Evolutionary conservation across 305 asterid species (phyloP).

Genomic region (Fraxinus sp.): DNA sequence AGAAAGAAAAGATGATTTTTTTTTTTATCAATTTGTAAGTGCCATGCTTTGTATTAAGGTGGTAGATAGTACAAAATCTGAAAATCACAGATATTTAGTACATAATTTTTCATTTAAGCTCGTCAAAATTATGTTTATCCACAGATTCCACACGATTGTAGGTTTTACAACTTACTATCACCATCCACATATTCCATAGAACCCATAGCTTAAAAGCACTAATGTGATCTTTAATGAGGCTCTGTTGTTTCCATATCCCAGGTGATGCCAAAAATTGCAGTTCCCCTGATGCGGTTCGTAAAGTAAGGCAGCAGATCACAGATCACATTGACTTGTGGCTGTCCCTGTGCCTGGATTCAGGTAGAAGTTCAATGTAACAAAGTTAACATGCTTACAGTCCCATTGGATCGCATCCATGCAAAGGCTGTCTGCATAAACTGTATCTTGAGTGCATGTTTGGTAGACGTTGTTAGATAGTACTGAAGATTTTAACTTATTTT

Average conservation of each 20-base stretch:
- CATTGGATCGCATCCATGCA: neutral
- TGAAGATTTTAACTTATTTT: neutral
- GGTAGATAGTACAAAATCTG: neutral
- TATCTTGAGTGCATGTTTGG: neutral
- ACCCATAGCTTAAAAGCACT: neutral
- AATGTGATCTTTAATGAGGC: neutral
- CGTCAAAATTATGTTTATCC: neutral
- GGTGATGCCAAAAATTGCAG: conserved; percentile 75
- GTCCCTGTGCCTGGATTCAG: conserved; percentile 64
- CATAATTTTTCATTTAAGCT: neutral
- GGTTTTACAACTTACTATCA: neutral
- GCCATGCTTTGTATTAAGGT: neutral
- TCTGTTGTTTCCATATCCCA: conserved; percentile 26
- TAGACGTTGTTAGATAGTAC: neutral
- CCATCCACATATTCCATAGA: neutral
- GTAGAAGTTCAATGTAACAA: conserved; percentile 54
- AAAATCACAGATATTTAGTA: neutral
- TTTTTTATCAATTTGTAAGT: neutral
- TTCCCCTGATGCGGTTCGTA: conserved; percentile 69
- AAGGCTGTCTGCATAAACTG: neutral
- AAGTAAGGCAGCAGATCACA: conserved; percentile 68
- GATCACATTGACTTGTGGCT: conserved; percentile 75
- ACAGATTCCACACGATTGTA: neutral
- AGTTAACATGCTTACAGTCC: neutral
- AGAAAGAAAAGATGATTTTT: neutral